Evolutionary conservation across 2,329 filamentous ascomycete species (phyloP).

Genomic region (Fusarium coffeatum): DNA sequence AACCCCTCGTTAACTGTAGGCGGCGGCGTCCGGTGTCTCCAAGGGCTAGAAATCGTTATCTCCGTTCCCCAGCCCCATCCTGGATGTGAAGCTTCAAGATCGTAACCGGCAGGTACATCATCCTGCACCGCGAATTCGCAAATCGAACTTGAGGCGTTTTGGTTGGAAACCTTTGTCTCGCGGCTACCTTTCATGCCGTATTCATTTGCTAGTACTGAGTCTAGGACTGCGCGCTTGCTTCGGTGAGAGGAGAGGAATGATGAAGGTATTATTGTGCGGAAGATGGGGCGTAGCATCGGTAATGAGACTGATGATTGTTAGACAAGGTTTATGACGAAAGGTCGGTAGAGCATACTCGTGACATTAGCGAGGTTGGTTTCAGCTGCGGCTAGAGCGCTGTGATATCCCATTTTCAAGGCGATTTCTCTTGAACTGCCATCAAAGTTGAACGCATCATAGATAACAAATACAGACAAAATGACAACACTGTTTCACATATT

Average conservation of each 20-base stretch:
- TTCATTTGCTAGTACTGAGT: background rate
- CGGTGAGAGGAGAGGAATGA: slow-evolving; percentile 21
- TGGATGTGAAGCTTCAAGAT: slow-evolving; percentile 20
- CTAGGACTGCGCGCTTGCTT: slow-evolving; percentile 3
- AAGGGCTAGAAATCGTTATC: slow-evolving; percentile 17
- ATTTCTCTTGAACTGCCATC: slow-evolving; percentile 39
- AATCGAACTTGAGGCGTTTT: slow-evolving; percentile 16
- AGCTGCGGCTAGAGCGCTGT: slow-evolving; percentile 43
- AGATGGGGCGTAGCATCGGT: slow-evolving; percentile 33
- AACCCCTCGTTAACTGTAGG: slow-evolving; percentile 1
- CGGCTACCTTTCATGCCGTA: slow-evolving; percentile 6
- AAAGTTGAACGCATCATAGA: slow-evolving; percentile 36
- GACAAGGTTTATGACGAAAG: rapidly evolving
- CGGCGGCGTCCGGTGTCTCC: slow-evolving; percentile 12
- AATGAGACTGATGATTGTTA: slow-evolving; percentile 22
- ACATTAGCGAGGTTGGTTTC: slow-evolving; percentile 47
- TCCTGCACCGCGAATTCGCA: slow-evolving; percentile 14
- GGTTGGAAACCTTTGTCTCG: background rate
- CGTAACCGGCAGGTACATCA: slow-evolving; percentile 18
- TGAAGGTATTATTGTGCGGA: slow-evolving; percentile 16
- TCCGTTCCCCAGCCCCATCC: slow-evolving; percentile 28
- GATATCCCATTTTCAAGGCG: slow-evolving; percentile 39
- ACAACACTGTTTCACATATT: slow-evolving; percentile 22
- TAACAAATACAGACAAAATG: slow-evolving; percentile 41
- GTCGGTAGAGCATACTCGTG: slow-evolving; percentile 29